Base-by-base conservation (phyloP, 2,329 filamentous ascomycete genomes). In the Juglanconis juglandina region DNA sequence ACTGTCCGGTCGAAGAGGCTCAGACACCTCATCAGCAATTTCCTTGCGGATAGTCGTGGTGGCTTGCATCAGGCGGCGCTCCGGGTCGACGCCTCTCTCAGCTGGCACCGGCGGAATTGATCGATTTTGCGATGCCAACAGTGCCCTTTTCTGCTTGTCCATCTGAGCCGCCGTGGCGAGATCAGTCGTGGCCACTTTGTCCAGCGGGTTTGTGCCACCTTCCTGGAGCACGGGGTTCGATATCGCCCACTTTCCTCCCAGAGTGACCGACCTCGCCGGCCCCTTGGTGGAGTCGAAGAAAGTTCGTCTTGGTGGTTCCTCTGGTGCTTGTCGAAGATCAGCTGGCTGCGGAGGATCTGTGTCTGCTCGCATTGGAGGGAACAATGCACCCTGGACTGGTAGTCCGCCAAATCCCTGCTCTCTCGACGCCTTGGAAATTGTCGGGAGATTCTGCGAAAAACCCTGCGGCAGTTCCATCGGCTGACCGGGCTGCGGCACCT, bases 181-280 rank as follows among this genome's bases (percentile, higher is more conserved):
- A 56, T 81, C 81, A 35, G 84, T 72, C 0, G 80, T 83, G 5
- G 76, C 68, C 17, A 81, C 79, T 64, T 75, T 80, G 54, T 71
- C 72, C 44, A 79, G 66, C 0, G 80, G 75, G 56, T 76, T 80
- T 24, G 70, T 65, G 32, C 72, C 73, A 30, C 74, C 68, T 44
- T 70, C 63, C 61, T 75, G 70, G 11, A 82, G 65, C 41, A 85
- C 75, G 0, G 83, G 82, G 11, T 75, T 73, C 10, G 82, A 84
- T 39, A 85, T 85, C 4, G 68, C 67, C 17, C 80, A 64, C 59
- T 77, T 82, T 7, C 73, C 75, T 17, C 48, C 34, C 5, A 68
- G 69, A 33, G 73, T 69, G 24, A 66, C 63, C 11, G 58, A 17
- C 39, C 34, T 58, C 11, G 41, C 58, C 41, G 54, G 58, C 4